Conservation (phyloP, 441 rosid genomes). For the Erysimum cheiri region DNA sequence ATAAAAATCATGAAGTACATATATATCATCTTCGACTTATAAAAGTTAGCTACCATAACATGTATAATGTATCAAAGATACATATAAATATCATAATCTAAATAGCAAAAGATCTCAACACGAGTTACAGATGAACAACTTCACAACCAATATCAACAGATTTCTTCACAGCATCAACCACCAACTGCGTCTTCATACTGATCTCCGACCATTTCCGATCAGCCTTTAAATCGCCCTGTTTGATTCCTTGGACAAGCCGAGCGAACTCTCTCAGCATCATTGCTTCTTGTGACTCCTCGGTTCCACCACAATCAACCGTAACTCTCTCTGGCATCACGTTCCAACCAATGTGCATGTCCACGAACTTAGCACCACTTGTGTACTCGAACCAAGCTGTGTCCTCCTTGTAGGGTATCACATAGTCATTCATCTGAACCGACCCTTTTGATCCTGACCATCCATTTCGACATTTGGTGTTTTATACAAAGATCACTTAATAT, state of each 20-base stretch:
- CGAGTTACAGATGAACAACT: constrained; percentile 48
- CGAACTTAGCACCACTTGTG: constrained; percentile 56
- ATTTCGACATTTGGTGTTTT: not conserved
- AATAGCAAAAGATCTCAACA: not conserved
- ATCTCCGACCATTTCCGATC: constrained; percentile 59
- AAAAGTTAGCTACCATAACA: not conserved
- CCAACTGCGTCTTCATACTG: constrained; percentile 65
- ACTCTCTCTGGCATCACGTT: constrained; percentile 53
- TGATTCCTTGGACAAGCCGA: constrained; percentile 47
- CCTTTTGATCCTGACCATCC: constrained; percentile 52
- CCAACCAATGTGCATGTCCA: constrained; percentile 67
- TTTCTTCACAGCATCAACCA: constrained; percentile 63
- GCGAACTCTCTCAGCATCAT: constrained; percentile 60
- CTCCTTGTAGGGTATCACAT: constrained; percentile 59
- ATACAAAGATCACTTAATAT: not conserved
- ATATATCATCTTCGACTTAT: not conserved
- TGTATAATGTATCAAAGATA: not conserved
- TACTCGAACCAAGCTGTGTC: constrained; percentile 53
- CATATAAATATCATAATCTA: not conserved
- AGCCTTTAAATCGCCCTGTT: constrained; percentile 36
- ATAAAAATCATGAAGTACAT: not conserved
- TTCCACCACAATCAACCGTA: constrained; percentile 42
- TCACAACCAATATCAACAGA: constrained; percentile 61
- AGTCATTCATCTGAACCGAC: constrained; percentile 55
- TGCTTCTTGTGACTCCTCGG: constrained; percentile 61